These are phyloP conservation scores for Cucumis sativus DNA, from an alignment of 306 rosid species.

Conservation along the genomic window Cucumber_9930_V3 NC_026657.2:11011501-11012000, in stretches of 20 bases:
- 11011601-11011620: constrained; percentile 34
- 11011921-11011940: constrained; percentile 31
- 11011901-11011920: constrained; percentile 16
- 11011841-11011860: constrained; percentile 23
- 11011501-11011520: neutral
- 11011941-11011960: constrained; percentile 57
- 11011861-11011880: constrained; percentile 22
- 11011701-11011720: constrained; percentile 67
- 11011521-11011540: neutral
- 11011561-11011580: constrained; percentile 62
- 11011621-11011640: constrained; percentile 21
- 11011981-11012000: neutral
- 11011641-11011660: constrained; percentile 20
- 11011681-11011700: constrained; percentile 11
- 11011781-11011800: constrained; percentile 62
- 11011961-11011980: neutral
- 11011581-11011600: constrained; percentile 58
- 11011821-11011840: constrained; percentile 44
- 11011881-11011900: constrained; percentile 22
- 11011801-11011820: constrained; percentile 60
- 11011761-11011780: constrained; percentile 66
- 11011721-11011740: constrained; percentile 64
- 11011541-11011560: neutral
- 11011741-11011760: constrained; percentile 58
- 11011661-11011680: constrained; percentile 25